Base-by-base conservation (phyloP, 75 land plant species). In the Chamaecyparis obtusa region DNA sequence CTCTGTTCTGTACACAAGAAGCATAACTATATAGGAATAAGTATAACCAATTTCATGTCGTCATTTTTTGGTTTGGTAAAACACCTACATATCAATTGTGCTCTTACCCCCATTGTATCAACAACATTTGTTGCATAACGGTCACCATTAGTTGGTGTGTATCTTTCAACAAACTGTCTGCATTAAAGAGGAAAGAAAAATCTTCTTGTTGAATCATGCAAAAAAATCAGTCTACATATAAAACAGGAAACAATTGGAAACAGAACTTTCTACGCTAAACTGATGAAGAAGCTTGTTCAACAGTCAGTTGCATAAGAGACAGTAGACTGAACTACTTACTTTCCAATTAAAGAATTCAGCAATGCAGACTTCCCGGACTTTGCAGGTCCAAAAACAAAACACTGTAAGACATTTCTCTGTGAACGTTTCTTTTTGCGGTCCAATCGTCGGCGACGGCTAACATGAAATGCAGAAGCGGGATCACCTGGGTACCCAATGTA, bases 361-460 rank as follows among this genome's bases (percentile, higher is more conserved):
- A 98, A 87, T 56, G 95, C 91, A 87, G 99, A 94, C 75, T 98
- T 98, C 64, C 99, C 99, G 87, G 99, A 85, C 55, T 91, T 90
- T 56, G 84, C 87, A 35, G 99, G 99, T 44, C 99, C 99, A 94
- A 98, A 97, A 30, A 98, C 97, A 92, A 88, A 98, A 82, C 99
- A 98, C 86, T 95, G 99, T 72, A 95, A 91, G 77, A 95, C 97
- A 88, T 91, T 94, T 86, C 99, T 90, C 48, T 94, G 95, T 1
- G 96, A 88, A 39, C 93, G 95, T 87, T 97, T 92, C 86, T 84
- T 93, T 85, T 95, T 98, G 6, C 97, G 99, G 86, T 98, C 99
- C 43, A 91, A 33, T 11, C 95, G 93, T 84, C 97, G 94, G 83
- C 88, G 88, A 78, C 97, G 90, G 37, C 96, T 98, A 57, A 94